Conservation (phyloP, 805 yeast species). For the Candida maesae region DNA sequence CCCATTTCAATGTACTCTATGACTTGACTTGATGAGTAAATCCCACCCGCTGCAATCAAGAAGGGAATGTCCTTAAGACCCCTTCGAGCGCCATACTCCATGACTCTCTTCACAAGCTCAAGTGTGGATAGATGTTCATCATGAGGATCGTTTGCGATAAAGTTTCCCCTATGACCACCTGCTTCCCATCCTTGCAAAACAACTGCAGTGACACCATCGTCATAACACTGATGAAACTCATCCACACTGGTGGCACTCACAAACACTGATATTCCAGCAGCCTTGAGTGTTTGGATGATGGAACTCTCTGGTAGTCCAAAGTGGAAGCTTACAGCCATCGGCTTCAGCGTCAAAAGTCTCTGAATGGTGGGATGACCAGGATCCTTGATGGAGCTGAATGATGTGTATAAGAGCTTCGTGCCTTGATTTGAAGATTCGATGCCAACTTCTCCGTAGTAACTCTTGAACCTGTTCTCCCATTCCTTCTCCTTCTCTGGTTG, state of each 20-base stretch:
- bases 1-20: constrained; percentile 35
- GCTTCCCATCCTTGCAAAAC: constrained; percentile 59
- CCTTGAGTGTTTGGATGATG: constrained; percentile 33
- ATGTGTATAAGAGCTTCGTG: constrained; percentile 10
- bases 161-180: constrained; percentile 61
- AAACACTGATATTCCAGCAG: constrained; percentile 38
- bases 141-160: constrained; percentile 31
- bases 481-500: constrained; percentile 14
- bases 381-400: constrained; percentile 17
- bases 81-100: constrained; percentile 17
- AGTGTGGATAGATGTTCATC: constrained; percentile 34
- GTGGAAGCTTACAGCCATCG: constrained; percentile 48
- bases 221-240: constrained; percentile 36
- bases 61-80: constrained; percentile 16
- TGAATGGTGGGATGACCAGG: constrained; percentile 14
- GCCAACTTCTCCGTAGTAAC: constrained; percentile 3
- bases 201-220: constrained; percentile 42
- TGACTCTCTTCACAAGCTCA: constrained; percentile 23
- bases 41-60: constrained; percentile 54
- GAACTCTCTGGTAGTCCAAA: constrained; percentile 42
- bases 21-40: constrained; percentile 33
- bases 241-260: constrained; percentile 43
- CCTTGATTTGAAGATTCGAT: not conserved
- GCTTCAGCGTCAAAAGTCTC: constrained; percentile 27
- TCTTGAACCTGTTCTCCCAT: constrained; percentile 24